Conservation (phyloP, 306 rosid genomes). For the Quercus suber region DNA sequence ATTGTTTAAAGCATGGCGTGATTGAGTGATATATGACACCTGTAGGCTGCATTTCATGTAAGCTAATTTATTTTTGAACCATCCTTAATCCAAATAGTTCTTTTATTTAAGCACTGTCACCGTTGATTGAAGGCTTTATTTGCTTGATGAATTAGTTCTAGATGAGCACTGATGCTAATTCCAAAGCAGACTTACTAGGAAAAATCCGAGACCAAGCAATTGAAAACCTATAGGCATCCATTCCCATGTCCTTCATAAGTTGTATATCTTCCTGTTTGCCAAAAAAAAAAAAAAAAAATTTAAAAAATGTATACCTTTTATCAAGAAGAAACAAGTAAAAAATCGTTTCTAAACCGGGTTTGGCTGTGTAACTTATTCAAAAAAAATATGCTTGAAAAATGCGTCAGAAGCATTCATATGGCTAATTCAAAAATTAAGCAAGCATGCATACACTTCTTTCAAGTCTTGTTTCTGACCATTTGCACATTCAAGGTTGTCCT, state of each 20-base stretch:
- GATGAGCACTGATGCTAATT: neutral
- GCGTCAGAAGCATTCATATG: neutral
- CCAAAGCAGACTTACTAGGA: conserved; percentile 53
- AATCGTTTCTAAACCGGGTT: neutral
- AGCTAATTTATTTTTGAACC: neutral
- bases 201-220: conserved; percentile 91
- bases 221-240: conserved; percentile 90
- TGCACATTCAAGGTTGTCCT: neutral
- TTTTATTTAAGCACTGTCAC: neutral
- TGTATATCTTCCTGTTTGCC: conserved; percentile 66
- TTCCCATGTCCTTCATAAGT: conserved; percentile 85
- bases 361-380: neutral
- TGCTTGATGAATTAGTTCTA: neutral
- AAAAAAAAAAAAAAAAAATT: neutral
- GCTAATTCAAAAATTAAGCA: neutral
- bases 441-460: neutral
- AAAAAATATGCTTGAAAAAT: neutral
- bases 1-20: neutral
- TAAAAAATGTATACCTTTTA: neutral
- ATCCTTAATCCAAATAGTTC: neutral
- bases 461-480: neutral
- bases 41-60: neutral
- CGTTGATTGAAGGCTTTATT: neutral
- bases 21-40: neutral
- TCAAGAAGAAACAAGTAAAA: neutral